Percentiles rank a stretch among this genome's conserved stretches.
Conservation (phyloP, 176 grass and related monocot species). For the Poa annua region DNA sequence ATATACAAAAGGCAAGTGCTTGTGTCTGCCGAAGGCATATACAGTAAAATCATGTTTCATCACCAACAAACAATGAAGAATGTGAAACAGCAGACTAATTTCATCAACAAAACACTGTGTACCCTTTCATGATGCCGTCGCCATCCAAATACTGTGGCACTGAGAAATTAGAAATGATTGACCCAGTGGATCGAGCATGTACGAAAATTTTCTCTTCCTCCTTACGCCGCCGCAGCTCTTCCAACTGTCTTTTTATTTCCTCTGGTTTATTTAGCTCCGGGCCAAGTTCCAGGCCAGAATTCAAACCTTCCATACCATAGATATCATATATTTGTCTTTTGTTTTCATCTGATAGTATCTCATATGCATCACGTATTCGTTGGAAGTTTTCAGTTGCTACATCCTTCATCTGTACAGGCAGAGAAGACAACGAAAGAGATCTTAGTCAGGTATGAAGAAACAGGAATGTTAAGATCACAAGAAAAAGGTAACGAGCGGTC, state of each 20-base stretch:
- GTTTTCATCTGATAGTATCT: slow-evolving; percentile 75
- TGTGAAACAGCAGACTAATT: slow-evolving; percentile 16
- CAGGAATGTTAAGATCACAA: not conserved
- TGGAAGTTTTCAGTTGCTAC: slow-evolving; percentile 95
- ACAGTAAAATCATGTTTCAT: slow-evolving; percentile 20
- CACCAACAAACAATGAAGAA: slow-evolving; percentile 35
- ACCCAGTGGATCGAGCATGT: slow-evolving; percentile 62
- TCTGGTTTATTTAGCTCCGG: slow-evolving; percentile 87
- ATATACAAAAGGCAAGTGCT: not conserved
- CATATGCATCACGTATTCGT: slow-evolving; percentile 88
- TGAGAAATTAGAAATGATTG: slow-evolving; percentile 70
- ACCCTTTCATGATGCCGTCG: slow-evolving; percentile 80
- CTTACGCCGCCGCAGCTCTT: slow-evolving; percentile 69
- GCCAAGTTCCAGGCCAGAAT: slow-evolving; percentile 87
- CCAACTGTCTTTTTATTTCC: slow-evolving; percentile 90
- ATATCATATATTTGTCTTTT: slow-evolving; percentile 99
- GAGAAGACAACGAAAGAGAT: slow-evolving; percentile 41
- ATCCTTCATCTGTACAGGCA: slow-evolving; percentile 84
- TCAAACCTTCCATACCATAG: slow-evolving; percentile 98
- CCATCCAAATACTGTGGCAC: slow-evolving; percentile 76
- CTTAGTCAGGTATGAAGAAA: slow-evolving; percentile 26
- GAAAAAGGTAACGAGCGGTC: not conserved
- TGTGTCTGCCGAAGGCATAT: slow-evolving; percentile 18
- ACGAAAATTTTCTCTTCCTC: slow-evolving; percentile 75
- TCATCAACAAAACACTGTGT: slow-evolving; percentile 38